A percentile compares a stretch with the other conserved stretches of the same genome.
These are phyloP conservation scores for Cephalotrichum gorgonifer DNA, from an alignment of 2,329 filamentous ascomycete genomes.

Conservation along the genomic window DNA sequence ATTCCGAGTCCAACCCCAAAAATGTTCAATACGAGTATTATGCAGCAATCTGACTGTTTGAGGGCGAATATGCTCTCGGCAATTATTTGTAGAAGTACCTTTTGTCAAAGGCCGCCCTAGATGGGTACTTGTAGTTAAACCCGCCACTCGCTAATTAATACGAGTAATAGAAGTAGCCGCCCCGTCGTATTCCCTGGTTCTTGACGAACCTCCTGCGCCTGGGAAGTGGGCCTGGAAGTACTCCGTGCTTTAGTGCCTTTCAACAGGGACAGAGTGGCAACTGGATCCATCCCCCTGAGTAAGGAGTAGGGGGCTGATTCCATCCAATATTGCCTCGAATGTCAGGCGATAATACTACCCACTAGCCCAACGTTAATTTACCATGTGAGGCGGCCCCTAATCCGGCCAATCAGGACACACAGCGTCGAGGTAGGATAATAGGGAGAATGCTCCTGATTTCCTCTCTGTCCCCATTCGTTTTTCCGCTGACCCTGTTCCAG, in stretches of 20 bases:
- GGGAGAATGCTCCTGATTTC: background rate
- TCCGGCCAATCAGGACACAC: background rate
- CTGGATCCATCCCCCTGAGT: background rate
- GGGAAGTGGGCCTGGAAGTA: too few relatives aligned
- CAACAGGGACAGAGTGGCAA: background rate
- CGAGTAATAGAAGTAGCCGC: too few relatives aligned
- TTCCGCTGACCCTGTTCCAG: constrained; percentile 1
- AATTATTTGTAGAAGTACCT: too few relatives aligned
- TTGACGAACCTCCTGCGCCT: background rate
- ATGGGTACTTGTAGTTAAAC: too few relatives aligned
- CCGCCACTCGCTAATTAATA: too few relatives aligned
- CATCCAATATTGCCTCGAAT: background rate
- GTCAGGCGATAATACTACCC: background rate
- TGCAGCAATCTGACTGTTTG: too few relatives aligned
- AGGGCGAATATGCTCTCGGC: too few relatives aligned
- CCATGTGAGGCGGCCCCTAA: background rate
- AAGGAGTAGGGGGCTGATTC: background rate
- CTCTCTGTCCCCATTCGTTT: background rate
- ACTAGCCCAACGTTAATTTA: background rate
- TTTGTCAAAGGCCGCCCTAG: too few relatives aligned
- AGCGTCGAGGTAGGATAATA: background rate
- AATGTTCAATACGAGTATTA: too few relatives aligned
- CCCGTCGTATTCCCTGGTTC: too few relatives aligned
- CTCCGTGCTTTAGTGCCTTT: too few relatives aligned
- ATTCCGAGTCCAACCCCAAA: too few relatives aligned